Evolutionary conservation across 768 basidiomycete genomes (phyloP), one percentile per base, ranked within the genome.

Genomic region (Hypholoma sublateritium): DNA sequence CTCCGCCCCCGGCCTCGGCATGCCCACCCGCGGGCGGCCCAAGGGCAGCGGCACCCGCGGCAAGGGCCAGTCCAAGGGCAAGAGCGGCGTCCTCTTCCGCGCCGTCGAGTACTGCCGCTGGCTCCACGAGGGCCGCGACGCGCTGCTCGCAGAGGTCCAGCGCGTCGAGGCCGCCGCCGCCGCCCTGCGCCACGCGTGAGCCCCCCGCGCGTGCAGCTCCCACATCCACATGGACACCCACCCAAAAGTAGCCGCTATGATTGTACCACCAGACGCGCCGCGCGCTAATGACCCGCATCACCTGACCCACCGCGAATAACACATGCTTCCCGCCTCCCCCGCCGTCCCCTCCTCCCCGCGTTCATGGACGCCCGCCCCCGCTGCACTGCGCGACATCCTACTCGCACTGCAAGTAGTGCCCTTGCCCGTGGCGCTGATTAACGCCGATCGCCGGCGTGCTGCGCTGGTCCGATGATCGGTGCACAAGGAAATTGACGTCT

Each of bases 41-140:
- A 93, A 92, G 70, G 90, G 89, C 34, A 89, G 86, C 60, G 87
- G 88, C 2, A 82, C 79, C 52, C 72, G 82, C 14, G 85, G 78
- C 49, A 88, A 87, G 60, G 83, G 84, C 0, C 80, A 84, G 60
- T 87, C 80, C 45, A 93, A 93, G 70, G 91, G 92, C 35, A 96
- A 96, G 77, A 93, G 91, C 60, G 92, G 91, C 0, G 91, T 94
- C 2, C 71, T 96, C 45, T 92, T 93, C 68, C 84, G 91, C 36
- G 91, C 93, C 2, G 90, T 88, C 53, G 89, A 93, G 65, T 93
- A 95, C 63, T 85, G 88, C 65, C 80, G 76, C 35, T 95, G 89
- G 89, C 74, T 95, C n/a, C 92, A 94, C 66, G 86, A 93, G 65
- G 89, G 91, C 7, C 79, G 87, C 47, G 83, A 86, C 46, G 86